These are phyloP conservation scores for Penicillium paradoxum DNA, from an alignment of 495 filamentous ascomycete species.

Conservation along the genomic window DNA sequence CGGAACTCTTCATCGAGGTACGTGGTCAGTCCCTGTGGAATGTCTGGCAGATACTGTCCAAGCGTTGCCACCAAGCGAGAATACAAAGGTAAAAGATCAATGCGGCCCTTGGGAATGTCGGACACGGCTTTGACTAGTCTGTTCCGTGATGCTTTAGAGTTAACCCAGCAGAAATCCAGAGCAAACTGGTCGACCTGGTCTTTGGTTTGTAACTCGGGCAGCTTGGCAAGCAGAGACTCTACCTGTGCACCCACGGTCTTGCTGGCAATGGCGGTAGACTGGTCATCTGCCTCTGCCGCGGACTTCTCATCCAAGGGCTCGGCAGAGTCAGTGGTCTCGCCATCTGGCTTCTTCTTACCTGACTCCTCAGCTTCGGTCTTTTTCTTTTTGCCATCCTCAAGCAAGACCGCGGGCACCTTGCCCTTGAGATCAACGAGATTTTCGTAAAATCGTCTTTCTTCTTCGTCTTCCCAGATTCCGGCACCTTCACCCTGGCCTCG, in stretches of 20 bases:
- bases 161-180: conserved; percentile 95
- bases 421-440: conserved; percentile 93
- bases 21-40: conserved; percentile 84
- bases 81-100: conserved; percentile 88
- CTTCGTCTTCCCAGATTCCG: conserved; percentile 99
- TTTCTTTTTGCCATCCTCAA: conserved; percentile 96
- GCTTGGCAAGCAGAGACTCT: conserved; percentile 78
- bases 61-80: conserved; percentile 90
- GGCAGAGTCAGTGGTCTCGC: conserved; percentile 24
- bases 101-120: conserved; percentile 88
- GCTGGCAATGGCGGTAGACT: conserved; percentile 90
- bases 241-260: conserved; percentile 97
- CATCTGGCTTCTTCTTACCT: conserved; percentile 49
- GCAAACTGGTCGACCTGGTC: conserved; percentile 88
- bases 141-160: conserved; percentile 96
- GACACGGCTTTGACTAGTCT: conserved; percentile 87
- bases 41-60: conserved; percentile 87
- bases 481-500: conserved; percentile 84
- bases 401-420: conserved; percentile 85
- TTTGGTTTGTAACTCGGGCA: conserved; percentile 86
- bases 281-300: conserved; percentile 62
- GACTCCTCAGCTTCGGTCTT: conserved; percentile 69
- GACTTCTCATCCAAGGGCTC: conserved; percentile 49
- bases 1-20: conserved; percentile 97
- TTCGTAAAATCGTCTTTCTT: conserved; percentile 96